Evolutionary conservation across 2,329 filamentous ascomycete genomes (phyloP), one percentile per base, ranked within the genome.

Genomic region (Fusarium sp.): DNA sequence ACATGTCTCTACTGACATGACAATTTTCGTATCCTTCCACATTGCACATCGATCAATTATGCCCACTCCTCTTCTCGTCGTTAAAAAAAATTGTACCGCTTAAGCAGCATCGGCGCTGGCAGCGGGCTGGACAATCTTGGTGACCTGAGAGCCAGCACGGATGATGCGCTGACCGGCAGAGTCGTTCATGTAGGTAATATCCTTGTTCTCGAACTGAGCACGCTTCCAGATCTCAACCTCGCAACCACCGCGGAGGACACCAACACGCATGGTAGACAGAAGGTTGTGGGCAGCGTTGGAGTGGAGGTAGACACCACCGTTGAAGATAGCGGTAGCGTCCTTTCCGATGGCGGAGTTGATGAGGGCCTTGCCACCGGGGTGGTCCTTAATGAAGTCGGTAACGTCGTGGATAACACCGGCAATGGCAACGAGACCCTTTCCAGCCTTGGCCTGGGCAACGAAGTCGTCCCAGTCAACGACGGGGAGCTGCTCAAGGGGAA

Each of bases 161-260:
- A 97, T 90, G 77, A 98, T 95, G 73, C 93, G 91, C 82, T 94
- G 89, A 57, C 95, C 95, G 60, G 90, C 87, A 21, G 91, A 93
- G 81, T 97, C 95, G 81, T 94, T 95, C 82, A 94, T 89, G 75
- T 93, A 91, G 66, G 91, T 90, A 65, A 93, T 88, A 77, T 95
- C 93, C 87, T 96, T 95, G 87, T 93, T 94, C 84, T 95, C 93
- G 78, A 91, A 89, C 82, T 95, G 92, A 64, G 93, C 90, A 46
- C 93, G 92, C 89, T 96, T 96, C 94, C 94, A 97, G 83, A 96
- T 95, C 87, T 97, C 94, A 33, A 97, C 94, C 82, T 96, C 94
- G 81, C 93, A 94, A 47, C 94, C 94, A 73, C 94, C 94, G 59
- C 93, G 93, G 73, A 97, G 92, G 54, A 97, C 94, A 83, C 93